A percentile compares a stretch with the other conserved stretches of the same genome.
Evolutionary conservation across 2,329 filamentous ascomycete genomes (phyloP).

Genomic region (Ophiostoma australiae): DNA sequence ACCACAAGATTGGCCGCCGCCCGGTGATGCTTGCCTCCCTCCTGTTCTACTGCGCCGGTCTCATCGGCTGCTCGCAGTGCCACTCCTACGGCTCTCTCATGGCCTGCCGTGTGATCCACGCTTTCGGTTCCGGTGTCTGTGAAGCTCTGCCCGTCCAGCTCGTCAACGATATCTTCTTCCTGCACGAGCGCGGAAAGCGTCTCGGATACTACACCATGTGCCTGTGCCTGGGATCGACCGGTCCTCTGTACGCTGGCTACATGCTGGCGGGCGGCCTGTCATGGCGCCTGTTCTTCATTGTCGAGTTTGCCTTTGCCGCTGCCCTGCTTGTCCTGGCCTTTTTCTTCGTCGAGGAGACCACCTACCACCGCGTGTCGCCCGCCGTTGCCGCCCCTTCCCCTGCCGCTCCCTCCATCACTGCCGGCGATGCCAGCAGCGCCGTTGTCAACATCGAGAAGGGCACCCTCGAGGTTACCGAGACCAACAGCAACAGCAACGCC

Average conservation of each 20-base stretch:
- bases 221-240: conserved; percentile 52
- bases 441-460: conserved; percentile 1
- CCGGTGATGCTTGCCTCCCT: conserved; percentile 41
- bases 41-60: conserved; percentile 38
- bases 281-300: conserved; percentile 59
- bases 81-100: conserved; percentile 38
- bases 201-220: conserved; percentile 58
- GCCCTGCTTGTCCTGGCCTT: conserved; percentile 34
- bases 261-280: conserved; percentile 56
- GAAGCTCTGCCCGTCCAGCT: conserved; percentile 45
- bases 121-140: conserved; percentile 41
- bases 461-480: not conserved
- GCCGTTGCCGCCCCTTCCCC: too few species aligned
- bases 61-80: conserved; percentile 38
- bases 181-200: conserved; percentile 47
- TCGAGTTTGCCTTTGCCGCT: conserved; percentile 48
- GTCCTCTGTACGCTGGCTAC: conserved; percentile 55
- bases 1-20: conserved; percentile 46
- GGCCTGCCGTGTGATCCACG: conserved; percentile 39
- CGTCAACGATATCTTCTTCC: conserved; percentile 44
- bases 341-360: conserved; percentile 36
- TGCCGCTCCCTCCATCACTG: not conserved
- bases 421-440: not conserved
- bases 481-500: not conserved
- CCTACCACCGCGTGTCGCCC: not conserved